Base-by-base conservation (phyloP, 345 rosid genomes). In the Excoecaria cochinchinensis region DNA sequence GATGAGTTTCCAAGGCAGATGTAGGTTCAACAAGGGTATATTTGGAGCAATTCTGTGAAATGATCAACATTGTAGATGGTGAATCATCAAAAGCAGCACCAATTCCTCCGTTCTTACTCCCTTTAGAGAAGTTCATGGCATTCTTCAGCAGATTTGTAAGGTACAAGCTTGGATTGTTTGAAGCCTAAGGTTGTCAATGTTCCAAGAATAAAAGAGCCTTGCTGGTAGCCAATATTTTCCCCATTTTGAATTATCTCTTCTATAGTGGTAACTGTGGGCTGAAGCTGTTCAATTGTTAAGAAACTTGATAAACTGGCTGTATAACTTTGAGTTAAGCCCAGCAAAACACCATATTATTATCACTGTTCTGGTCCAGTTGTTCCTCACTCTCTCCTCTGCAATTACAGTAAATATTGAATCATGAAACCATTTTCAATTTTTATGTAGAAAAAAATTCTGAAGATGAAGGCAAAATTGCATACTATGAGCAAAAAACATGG, bases 271-370 rank as follows among this genome's bases (percentile, higher is more conserved):
- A 77, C 76, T 0, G 87, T 77, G 0, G 97, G 97, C 39, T 80
- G n/a, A 4, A 89, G 77, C 44, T 84, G 79, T 0, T 89, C 84
- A 4, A 89, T 82, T 0, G 92, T 88, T 11, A 92, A 64, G 8
- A 85, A 75, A 0, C 94, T 85, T 0, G 91, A 77, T 19, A 90
- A 84, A 70, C 84, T 90, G 17, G 95, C 95, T 0, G 97, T 86
- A 78, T 90, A 92, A 24, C 94, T 88, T 60, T 89, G 90, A 0
- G 86, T 87, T n/a, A 92, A 92, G 90, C 0, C 89, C 93, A 8
- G 86, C 78, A 16, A 89, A 89, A 21, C 81, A 87, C 93, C 93
- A 92, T 62, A 87, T 71, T 67, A 88, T 52, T 40, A 89, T 78
- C 76, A 92, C 80, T 1, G 78, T 0, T 72, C 91, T 74, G 0